Evolutionary conservation across 2,329 filamentous ascomycete species (phyloP).

Genomic region (Trichoderma brevicompactum): DNA sequence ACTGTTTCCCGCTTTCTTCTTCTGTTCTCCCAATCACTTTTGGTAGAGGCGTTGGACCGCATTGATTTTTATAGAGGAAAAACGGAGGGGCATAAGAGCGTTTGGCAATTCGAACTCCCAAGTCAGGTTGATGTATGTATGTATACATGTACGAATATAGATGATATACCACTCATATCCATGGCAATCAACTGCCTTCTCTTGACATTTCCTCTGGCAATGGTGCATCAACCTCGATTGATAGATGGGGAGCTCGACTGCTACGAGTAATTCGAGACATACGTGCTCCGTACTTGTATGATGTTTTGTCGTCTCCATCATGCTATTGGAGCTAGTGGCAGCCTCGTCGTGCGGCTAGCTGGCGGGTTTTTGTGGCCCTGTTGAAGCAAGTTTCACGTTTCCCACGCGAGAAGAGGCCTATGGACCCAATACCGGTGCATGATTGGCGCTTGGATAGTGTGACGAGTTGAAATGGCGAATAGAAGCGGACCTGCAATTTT

Average conservation of each 20-base stretch:
- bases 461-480: conserved; percentile 15
- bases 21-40: neutral
- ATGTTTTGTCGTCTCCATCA: neutral
- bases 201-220: neutral
- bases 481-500: conserved; percentile 26
- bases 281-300: neutral
- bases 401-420: conserved; percentile 20
- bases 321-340: conserved; percentile 17
- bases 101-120: conserved; percentile 3
- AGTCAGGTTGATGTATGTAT: conserved; percentile 15
- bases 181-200: neutral
- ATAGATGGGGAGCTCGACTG: too few species aligned
- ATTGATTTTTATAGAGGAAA: conserved; percentile 22
- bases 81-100: conserved; percentile 14
- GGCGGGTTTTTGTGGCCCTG: conserved; percentile 10
- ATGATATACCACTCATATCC: conserved; percentile 25
- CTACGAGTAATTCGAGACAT: conserved; percentile 20
- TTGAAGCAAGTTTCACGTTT: conserved; percentile 21
- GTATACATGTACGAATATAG: conserved; percentile 21
- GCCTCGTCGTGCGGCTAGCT: conserved; percentile 14
- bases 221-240: neutral
- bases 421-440: conserved; percentile 7
- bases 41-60: conserved; percentile 24
- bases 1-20: neutral
- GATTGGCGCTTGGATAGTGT: conserved; percentile 19